These are phyloP conservation scores for Elsinoe ampelina DNA, from an alignment of 2,329 filamentous ascomycete genomes.

Conservation along the genomic window DNA sequence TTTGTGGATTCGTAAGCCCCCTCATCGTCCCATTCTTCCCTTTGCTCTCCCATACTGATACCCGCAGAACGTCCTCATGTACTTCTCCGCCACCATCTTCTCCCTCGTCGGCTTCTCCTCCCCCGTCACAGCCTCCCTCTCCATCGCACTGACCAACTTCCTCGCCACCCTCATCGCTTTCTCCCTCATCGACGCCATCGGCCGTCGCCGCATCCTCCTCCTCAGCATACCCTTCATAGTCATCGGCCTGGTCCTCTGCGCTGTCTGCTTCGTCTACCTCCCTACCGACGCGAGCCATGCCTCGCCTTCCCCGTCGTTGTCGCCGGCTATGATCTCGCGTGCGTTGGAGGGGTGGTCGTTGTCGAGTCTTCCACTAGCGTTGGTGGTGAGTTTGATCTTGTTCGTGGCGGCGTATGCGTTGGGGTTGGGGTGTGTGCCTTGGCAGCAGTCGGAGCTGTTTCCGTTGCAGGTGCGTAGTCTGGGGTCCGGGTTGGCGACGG, in stretches of 20 bases:
- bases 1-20: conserved; percentile 15
- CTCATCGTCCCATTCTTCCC: not conserved
- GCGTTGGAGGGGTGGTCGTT: conserved; percentile 1
- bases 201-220: conserved; percentile 55
- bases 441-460: conserved; percentile 88
- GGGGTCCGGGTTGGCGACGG: conserved; percentile 64
- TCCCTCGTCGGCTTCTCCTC: conserved; percentile 36
- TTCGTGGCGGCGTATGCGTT: conserved; percentile 82
- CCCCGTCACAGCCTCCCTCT: conserved; percentile 37
- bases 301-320: not conserved
- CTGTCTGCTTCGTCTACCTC: conserved; percentile 38
- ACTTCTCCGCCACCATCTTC: conserved; percentile 42
- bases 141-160: conserved; percentile 39
- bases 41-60: not conserved
- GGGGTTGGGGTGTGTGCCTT: conserved; percentile 84
- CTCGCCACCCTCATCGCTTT: conserved; percentile 39
- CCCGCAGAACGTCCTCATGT: conserved; percentile 37
- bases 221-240: conserved; percentile 80
- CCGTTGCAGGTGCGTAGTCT: conserved; percentile 63
- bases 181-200: conserved; percentile 35
- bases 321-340: conserved; percentile 27
- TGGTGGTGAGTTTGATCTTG: conserved; percentile 66
- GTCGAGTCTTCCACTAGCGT: conserved; percentile 34
- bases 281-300: conserved; percentile 16
- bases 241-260: conserved; percentile 59